Evolutionary conservation across 495 filamentous ascomycete genomes (phyloP).

Genomic region (Trichocladium uniseriatum): DNA sequence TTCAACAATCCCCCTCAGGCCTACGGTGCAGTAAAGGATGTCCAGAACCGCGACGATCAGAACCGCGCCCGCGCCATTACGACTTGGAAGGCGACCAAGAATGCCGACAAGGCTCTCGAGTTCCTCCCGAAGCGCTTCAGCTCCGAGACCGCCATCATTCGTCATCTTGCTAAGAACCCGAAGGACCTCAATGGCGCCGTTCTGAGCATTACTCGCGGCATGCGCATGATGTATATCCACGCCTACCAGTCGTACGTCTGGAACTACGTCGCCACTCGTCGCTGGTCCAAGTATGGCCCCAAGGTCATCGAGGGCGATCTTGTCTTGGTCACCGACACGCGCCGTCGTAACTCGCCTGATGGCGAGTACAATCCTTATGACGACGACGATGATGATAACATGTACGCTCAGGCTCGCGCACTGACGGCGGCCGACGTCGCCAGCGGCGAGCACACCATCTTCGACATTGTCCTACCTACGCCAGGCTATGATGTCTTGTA

Average conservation of each 20-base stretch:
- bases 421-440: constrained; percentile 69
- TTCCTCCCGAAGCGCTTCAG: constrained; percentile 71
- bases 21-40: background rate
- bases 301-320: constrained; percentile 79
- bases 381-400: constrained; percentile 41
- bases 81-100: constrained; percentile 52
- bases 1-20: constrained; percentile 4
- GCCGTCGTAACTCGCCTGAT: constrained; percentile 30
- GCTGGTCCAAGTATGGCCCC: constrained; percentile 62
- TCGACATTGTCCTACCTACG: constrained; percentile 87
- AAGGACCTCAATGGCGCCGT: constrained; percentile 72
- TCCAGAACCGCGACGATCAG: constrained; percentile 52
- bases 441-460: constrained; percentile 70
- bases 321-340: constrained; percentile 47
- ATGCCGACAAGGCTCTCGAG: constrained; percentile 48
- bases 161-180: constrained; percentile 45
- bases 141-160: constrained; percentile 69
- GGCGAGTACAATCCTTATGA: constrained; percentile 44
- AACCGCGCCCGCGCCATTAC: constrained; percentile 66
- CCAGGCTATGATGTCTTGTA: constrained; percentile 88
- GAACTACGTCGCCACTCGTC: constrained; percentile 72
- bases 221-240: constrained; percentile 90
- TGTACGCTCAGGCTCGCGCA: constrained; percentile 64
- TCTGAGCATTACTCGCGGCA: constrained; percentile 60
- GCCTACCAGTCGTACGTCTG: constrained; percentile 92